phyloP scores from a whole-genome alignment of 176 grass and related monocot species.

The Elaeis guineensis region DNA sequence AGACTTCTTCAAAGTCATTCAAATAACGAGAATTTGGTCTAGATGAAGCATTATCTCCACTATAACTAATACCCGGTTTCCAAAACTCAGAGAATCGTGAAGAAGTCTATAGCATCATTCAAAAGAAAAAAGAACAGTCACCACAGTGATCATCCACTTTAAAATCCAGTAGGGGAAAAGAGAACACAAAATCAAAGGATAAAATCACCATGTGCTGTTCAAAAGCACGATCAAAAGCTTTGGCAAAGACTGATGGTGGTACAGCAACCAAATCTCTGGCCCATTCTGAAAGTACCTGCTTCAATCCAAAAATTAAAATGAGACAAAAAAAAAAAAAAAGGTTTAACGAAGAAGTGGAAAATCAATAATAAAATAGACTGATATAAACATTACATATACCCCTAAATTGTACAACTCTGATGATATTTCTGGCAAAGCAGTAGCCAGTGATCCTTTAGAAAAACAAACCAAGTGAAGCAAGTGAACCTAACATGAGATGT shows the following conservation, averaged over 20 bases:
- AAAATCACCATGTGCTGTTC: slow-evolving; percentile 45
- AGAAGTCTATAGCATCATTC: slow-evolving; percentile 46
- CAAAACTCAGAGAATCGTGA: slow-evolving; percentile 68
- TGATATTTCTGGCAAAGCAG: slow-evolving; percentile 67
- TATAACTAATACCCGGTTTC: slow-evolving; percentile 44
- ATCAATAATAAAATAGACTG: slow-evolving; percentile 8
- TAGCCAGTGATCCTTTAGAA: slow-evolving; percentile 62
- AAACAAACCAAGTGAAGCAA: slow-evolving; percentile 72
- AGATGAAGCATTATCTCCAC: slow-evolving; percentile 37
- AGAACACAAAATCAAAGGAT: slow-evolving; percentile 9
- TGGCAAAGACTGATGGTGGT: slow-evolving; percentile 41
- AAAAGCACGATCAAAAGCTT: slow-evolving; percentile 67
- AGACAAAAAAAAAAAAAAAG: too few species aligned
- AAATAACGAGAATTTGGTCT: slow-evolving; percentile 83
- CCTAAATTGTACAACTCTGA: slow-evolving; percentile 77
- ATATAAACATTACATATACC: slow-evolving; percentile 28
- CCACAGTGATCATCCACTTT: not conserved
- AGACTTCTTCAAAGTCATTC: slow-evolving; percentile 94
- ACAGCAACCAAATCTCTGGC: slow-evolving; percentile 76
- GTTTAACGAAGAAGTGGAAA: not conserved
- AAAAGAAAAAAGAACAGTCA: slow-evolving; percentile 24
- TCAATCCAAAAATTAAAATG: slow-evolving; percentile 10
- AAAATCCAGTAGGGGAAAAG: not conserved
- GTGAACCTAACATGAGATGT: slow-evolving; percentile 54
- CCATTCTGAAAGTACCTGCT: slow-evolving; percentile 85